These are phyloP conservation scores for Bimuria novae-zelandiae DNA, from an alignment of 2,329 filamentous ascomycete species.

Conservation along the genomic window DNA sequence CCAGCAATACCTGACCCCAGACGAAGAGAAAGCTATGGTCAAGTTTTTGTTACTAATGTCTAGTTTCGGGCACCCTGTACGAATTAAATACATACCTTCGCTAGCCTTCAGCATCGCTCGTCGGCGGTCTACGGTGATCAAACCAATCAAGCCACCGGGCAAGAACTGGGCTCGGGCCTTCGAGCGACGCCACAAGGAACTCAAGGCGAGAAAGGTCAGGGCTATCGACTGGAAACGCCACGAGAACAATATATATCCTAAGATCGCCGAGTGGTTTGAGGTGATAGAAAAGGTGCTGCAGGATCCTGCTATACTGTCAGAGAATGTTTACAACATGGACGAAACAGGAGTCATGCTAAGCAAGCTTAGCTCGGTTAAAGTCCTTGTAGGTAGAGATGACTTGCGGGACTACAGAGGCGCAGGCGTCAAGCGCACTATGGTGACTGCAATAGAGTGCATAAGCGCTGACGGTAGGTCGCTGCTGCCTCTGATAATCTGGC, in stretches of 20 bases:
- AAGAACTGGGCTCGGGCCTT: conserved; percentile 10
- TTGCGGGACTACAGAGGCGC: conserved; percentile 17
- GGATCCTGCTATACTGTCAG: background rate
- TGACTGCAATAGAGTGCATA: conserved; percentile 19
- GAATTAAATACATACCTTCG: conserved; percentile 23
- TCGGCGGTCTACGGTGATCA: conserved; percentile 5
- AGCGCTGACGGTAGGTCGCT: conserved; percentile 18
- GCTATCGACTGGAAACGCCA: conserved; percentile 14
- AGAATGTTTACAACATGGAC: conserved; percentile 23
- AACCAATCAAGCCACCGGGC: conserved; percentile 4
- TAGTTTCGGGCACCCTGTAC: conserved; percentile 18
- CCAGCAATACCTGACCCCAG: background rate
- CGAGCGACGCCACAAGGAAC: conserved; percentile 10
- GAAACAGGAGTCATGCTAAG: conserved; percentile 16
- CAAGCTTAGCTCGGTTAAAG: conserved; percentile 12
- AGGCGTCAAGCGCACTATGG: conserved; percentile 16
- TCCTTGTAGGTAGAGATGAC: conserved; percentile 18
- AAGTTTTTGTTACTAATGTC: conserved; percentile 4
- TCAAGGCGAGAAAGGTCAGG: conserved; percentile 11
- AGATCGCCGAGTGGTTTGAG: conserved; percentile 12
- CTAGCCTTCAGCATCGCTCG: conserved; percentile 20
- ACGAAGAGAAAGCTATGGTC: background rate
- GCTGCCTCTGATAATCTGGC: conserved; percentile 17
- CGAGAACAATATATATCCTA: conserved; percentile 19
- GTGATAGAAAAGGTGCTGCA: conserved; percentile 12